Evolutionary conservation across 768 basidiomycete genomes (phyloP).

Genomic region (Postia placenta): DNA sequence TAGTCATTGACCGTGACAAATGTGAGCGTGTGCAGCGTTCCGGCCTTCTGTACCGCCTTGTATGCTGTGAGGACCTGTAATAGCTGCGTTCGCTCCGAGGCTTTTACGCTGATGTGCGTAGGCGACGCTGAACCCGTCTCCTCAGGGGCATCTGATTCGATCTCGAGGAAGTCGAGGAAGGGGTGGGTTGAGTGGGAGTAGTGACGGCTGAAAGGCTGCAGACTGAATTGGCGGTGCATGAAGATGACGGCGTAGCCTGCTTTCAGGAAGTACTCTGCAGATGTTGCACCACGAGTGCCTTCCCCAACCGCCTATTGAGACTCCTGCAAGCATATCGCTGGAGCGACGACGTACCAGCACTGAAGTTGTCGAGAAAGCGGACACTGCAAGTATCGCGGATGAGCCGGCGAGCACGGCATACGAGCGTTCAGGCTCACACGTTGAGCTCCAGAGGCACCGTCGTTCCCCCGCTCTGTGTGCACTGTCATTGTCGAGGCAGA

Average conservation of each 20-base stretch:
- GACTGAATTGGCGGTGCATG: slow-evolving; percentile 96
- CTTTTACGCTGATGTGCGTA: slow-evolving; percentile 59
- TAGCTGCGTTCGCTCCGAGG: slow-evolving; percentile 58
- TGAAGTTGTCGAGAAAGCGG: slow-evolving; percentile 97
- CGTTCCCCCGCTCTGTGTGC: slow-evolving; percentile 89
- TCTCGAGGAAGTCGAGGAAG: slow-evolving; percentile 90
- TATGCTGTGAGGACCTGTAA: slow-evolving; percentile 71
- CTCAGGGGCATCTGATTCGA: slow-evolving; percentile 27
- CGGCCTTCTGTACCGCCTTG: slow-evolving; percentile 70
- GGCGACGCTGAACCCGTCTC: slow-evolving; percentile 8
- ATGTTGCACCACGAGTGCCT: slow-evolving; percentile 96
- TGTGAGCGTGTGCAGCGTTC: slow-evolving; percentile 75
- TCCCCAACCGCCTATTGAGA: background rate
- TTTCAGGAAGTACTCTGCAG: slow-evolving; percentile 95
- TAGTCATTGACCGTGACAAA: slow-evolving; percentile 97
- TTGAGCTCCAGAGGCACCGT: slow-evolving; percentile 98
- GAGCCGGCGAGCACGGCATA: slow-evolving; percentile 9
- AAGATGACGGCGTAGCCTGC: slow-evolving; percentile 97
- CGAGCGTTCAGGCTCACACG: slow-evolving; percentile 61
- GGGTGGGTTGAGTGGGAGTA: slow-evolving; percentile 98
- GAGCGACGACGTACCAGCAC: slow-evolving; percentile 61
- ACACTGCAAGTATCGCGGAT: slow-evolving; percentile 54
- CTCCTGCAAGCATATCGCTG: background rate
- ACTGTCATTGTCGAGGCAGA: slow-evolving; percentile 5
- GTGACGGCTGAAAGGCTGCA: slow-evolving; percentile 95